Conservation (phyloP, 192 early-diverging fungal genomes). For the Spinellus fusiger region DNA sequence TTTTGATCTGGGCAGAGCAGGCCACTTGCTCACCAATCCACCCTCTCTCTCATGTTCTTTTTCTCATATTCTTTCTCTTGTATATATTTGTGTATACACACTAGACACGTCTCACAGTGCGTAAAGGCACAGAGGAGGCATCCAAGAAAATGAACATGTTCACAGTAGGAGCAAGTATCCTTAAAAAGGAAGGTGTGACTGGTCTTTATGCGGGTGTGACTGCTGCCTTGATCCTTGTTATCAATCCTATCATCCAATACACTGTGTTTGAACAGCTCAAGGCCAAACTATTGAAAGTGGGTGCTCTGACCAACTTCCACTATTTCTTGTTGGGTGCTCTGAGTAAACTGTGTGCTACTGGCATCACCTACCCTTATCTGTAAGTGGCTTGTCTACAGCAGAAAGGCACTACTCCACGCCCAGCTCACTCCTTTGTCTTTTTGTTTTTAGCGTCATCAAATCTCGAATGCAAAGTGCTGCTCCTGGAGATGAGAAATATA, state of each 20-base stretch:
- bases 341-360: slow-evolving; percentile 90
- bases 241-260: slow-evolving; percentile 99
- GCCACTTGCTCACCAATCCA: too few relatives aligned
- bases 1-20: too few relatives aligned
- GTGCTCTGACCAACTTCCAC: slow-evolving; percentile 71
- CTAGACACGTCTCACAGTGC: slow-evolving; percentile 81
- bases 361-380: slow-evolving; percentile 98
- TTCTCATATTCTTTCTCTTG: too few relatives aligned
- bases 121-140: slow-evolving; percentile 55
- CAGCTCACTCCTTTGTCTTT: not conserved
- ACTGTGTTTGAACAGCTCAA: slow-evolving; percentile 96
- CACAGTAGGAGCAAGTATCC: slow-evolving; percentile 61
- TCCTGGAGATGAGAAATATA: slow-evolving; percentile 73
- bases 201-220: slow-evolving; percentile 90
- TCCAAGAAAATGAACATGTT: slow-evolving; percentile 32
- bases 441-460: slow-evolving; percentile 74
- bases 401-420: not conserved
- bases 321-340: slow-evolving; percentile 96
- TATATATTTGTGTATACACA: too few relatives aligned
- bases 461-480: slow-evolving; percentile 97
- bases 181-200: slow-evolving; percentile 80
- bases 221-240: slow-evolving; percentile 95
- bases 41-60: too few relatives aligned
- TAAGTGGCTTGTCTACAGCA: slow-evolving; percentile 32
- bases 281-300: slow-evolving; percentile 49